These are phyloP conservation scores for Trichopus zeylanicus DNA, from an alignment of 116 monocot genomes.

Conservation along the genomic window DNA sequence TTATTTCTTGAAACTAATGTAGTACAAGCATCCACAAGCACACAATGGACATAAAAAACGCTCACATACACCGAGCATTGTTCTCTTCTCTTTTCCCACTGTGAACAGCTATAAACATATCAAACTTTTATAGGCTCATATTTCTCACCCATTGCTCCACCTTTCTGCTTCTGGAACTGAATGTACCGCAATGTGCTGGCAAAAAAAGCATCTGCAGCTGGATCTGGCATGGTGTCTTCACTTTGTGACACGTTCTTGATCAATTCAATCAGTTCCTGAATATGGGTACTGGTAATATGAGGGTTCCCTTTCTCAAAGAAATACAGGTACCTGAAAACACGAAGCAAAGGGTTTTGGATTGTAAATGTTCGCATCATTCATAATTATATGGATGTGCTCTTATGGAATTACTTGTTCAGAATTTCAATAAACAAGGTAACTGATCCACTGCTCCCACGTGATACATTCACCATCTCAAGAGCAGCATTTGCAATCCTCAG, in stretches of 20 bases:
- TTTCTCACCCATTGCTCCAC: constrained; percentile 77
- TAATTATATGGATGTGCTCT: background rate
- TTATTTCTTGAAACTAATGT: no score
- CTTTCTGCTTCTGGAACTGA: constrained; percentile 96
- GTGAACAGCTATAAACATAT: background rate
- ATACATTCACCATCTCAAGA: constrained; percentile 86
- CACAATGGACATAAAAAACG: no score
- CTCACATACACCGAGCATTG: no score
- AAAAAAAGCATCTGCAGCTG: constrained; percentile 71
- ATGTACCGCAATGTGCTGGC: constrained; percentile 80
- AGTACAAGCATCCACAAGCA: no score
- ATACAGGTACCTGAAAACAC: constrained; percentile 71
- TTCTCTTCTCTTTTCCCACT: background rate
- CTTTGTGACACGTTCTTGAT: constrained; percentile 81
- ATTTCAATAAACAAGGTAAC: constrained; percentile 82
- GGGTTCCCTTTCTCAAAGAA: constrained; percentile 96
- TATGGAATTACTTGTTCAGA: constrained; percentile 78
- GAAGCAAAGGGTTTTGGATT: background rate
- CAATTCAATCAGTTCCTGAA: constrained; percentile 77
- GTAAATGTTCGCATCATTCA: background rate
- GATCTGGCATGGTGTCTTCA: constrained; percentile 42
- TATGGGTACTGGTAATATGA: constrained; percentile 66
- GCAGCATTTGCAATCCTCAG: constrained; percentile 94
- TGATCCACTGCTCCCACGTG: constrained; percentile 69
- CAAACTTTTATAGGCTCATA: constrained; percentile 64